Conservation (phyloP, 1,284 basidiomycete genomes). For the Moniliophthora roreri region DNA sequence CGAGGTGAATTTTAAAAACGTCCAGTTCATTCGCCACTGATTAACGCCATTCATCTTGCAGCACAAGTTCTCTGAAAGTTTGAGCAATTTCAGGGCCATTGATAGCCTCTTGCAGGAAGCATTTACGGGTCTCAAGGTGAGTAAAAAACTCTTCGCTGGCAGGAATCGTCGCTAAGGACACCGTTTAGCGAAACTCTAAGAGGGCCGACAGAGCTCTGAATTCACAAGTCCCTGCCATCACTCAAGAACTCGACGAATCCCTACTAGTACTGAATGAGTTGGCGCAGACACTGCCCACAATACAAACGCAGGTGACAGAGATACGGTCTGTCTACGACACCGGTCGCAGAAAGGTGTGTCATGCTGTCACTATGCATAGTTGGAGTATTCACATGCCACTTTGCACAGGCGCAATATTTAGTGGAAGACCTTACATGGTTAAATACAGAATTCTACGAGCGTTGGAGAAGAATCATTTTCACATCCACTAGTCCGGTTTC, state of each 20-base stretch:
- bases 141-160: conserved; percentile 14
- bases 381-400: conserved; percentile 1
- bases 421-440: conserved; percentile 66
- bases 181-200: conserved; percentile 51
- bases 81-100: conserved; percentile 71
- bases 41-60: conserved; percentile 25
- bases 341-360: conserved; percentile 59
- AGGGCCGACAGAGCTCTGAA: conserved; percentile 55
- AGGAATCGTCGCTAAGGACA: background rate
- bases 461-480: conserved; percentile 70
- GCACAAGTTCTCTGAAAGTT: conserved; percentile 62
- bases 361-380: conserved; percentile 13
- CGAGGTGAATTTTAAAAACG: conserved; percentile 43
- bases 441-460: conserved; percentile 70
- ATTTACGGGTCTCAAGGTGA: conserved; percentile 55
- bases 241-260: conserved; percentile 56
- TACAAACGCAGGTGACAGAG: conserved; percentile 56
- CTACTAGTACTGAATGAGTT: conserved; percentile 49
- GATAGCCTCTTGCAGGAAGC: conserved; percentile 66
- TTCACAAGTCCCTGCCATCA: conserved; percentile 59
- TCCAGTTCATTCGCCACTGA: background rate
- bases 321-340: conserved; percentile 65
- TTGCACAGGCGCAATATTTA: conserved; percentile 56
- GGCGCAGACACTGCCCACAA: conserved; percentile 54
- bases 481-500: conserved; percentile 67